Base-by-base conservation (phyloP, 257 asterid genomes). In the Primulina huaijiensis region DNA sequence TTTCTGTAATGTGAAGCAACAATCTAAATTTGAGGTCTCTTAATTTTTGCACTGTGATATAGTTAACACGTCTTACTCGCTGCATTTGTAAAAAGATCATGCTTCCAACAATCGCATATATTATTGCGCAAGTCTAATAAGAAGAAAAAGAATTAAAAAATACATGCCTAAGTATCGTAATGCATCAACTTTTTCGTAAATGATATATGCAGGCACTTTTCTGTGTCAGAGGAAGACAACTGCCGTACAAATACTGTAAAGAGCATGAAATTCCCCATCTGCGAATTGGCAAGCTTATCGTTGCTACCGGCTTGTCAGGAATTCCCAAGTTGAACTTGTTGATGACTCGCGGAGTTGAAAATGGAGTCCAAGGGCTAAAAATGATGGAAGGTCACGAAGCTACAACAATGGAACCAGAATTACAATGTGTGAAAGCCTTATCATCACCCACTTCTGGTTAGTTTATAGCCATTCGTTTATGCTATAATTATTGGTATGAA, bases 231-330 rank as follows among this genome's bases (percentile, higher is more conserved):
- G 97, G 98, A 62, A 84, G 94, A 85, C 79, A 80, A 30, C 76
- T 90, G 79, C 74, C 88, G 57, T 89, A 90, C 78, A 64, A 75
- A 12, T 90, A 93, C 52, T 90, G 98, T 76, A 79, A 76, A 74
- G 84, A 83, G 52, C 89, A 71, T 35, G 84, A 68, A 73, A 75
- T 90, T 78, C 96, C 95, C 35, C 90, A 88, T 77, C 80, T 78
- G 38, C 89, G 82, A 84, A 86, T 82, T 33, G 97, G 98, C 56
- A 93, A 93, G 88, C 88, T 93, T 46, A 87, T 93, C 59, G 98
- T 93, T 71, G 96, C 98, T 8, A 87, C 95, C 55, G 66, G 92
- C n/a, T 61, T 85, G 63, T 84, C 94, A 11, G 95, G 90, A 76
- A 68, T 88, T 40, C 89, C 95, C 29, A 87, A 82, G 72, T 63